Evolutionary conservation across 148 eudicot species (phyloP).

Genomic region (Rhododendron molle): DNA sequence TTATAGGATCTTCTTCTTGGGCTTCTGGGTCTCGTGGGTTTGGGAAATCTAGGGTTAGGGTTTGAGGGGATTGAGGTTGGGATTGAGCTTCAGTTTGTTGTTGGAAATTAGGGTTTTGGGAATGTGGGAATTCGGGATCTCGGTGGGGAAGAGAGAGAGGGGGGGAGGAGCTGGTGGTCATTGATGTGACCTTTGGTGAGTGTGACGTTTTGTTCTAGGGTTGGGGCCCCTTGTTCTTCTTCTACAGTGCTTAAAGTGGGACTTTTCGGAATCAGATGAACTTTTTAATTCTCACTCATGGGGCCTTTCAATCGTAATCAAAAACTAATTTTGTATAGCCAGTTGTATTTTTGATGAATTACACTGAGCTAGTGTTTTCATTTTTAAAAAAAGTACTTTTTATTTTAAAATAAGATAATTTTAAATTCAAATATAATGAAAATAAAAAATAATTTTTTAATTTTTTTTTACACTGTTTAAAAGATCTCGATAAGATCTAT

Average conservation of each 20-base stretch:
- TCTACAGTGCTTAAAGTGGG: not conserved
- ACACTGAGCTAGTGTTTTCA: too few relatives aligned
- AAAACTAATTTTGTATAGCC: too few relatives aligned
- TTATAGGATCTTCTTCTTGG: not conserved
- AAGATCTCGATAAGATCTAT: too few relatives aligned
- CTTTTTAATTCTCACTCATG: not conserved
- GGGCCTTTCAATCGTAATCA: not conserved
- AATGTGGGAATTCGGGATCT: not conserved
- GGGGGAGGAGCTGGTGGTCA: constrained; percentile 6
- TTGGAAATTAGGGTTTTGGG: not conserved
- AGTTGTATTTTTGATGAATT: too few relatives aligned
- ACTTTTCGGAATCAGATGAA: not conserved
- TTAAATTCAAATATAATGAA: too few relatives aligned
- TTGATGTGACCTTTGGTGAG: not conserved
- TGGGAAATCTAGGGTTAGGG: constrained; percentile 11
- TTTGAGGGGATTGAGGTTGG: not conserved
- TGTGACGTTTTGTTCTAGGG: not conserved
- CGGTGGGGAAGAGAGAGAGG: constrained; percentile 4
- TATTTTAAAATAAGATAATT: too few relatives aligned
- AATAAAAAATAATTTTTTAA: too few relatives aligned
- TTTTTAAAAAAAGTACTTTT: too few relatives aligned
- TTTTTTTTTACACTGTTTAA: too few relatives aligned
- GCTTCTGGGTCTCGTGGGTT: not conserved
- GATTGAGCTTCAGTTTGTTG: not conserved
- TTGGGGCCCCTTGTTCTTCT: not conserved